Conservation (phyloP, 2,329 filamentous ascomycete species). For the Chalara sp. region DNA sequence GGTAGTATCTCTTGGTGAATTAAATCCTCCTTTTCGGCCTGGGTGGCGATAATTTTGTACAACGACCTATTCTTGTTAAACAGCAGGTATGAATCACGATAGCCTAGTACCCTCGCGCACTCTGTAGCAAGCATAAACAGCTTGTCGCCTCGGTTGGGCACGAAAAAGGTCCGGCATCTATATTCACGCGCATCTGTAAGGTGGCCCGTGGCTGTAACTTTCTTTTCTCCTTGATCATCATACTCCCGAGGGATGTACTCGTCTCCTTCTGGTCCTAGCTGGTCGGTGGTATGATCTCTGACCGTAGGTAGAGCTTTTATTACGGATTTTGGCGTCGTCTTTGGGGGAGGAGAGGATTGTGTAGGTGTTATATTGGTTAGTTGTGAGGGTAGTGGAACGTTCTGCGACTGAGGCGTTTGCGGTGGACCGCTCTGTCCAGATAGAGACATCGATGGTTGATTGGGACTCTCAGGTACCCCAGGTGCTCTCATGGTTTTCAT, state of each 20-base stretch:
- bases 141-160: conserved; percentile 85
- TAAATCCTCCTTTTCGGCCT: conserved; percentile 92
- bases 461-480: conserved; percentile 49
- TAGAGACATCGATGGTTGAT: conserved; percentile 42
- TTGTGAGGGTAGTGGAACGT: conserved; percentile 21
- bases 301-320: conserved; percentile 94
- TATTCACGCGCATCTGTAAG: conserved; percentile 80
- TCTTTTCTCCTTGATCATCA: conserved; percentile 90
- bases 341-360: conserved; percentile 56
- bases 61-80: conserved; percentile 98
- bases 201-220: conserved; percentile 79
- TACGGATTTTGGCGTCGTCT: conserved; percentile 75
- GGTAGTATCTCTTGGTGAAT: conserved; percentile 92
- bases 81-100: conserved; percentile 93
- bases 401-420: conserved; percentile 45
- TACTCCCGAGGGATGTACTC: conserved; percentile 93
- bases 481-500: conserved; percentile 32
- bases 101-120: conserved; percentile 87
- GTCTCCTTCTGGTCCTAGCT: conserved; percentile 80
- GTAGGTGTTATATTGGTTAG: conserved; percentile 31
- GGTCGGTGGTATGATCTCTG: conserved; percentile 93
- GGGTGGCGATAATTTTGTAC: conserved; percentile 95
- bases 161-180: conserved; percentile 86
- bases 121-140: conserved; percentile 98
- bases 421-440: conserved; percentile 35